A percentile compares a stretch with the other conserved stretches of the same genome.
phyloP scores from a whole-genome alignment of 2,329 filamentous ascomycete species.

The Diplodia intermedia region DNA sequence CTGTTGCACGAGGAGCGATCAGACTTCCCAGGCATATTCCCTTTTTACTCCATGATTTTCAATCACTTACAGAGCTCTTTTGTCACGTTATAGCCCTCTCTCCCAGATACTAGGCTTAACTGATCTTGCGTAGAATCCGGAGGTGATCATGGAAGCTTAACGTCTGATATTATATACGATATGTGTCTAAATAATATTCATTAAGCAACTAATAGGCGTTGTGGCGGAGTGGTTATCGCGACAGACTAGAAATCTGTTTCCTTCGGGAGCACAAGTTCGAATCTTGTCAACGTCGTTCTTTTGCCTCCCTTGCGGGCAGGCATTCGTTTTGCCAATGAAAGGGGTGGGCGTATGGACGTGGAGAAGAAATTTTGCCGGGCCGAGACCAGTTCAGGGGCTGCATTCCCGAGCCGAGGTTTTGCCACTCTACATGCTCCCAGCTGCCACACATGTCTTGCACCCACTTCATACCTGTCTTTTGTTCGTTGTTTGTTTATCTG shows the following conservation, averaged over 20 bases:
- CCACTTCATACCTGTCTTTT: background rate
- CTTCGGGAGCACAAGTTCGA: too few species aligned
- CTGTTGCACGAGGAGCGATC: background rate
- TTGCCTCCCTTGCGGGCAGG: background rate
- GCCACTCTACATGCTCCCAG: background rate
- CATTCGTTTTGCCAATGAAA: conserved; percentile 6
- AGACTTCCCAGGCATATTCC: fast-evolving
- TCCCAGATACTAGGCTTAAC: background rate
- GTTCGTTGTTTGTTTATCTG: background rate
- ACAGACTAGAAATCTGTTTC: conserved; percentile 34
- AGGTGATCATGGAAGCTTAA: background rate
- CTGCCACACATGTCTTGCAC: background rate
- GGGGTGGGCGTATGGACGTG: conserved; percentile 8
- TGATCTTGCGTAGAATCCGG: background rate
- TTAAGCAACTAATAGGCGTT: conserved; percentile 7
- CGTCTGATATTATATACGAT: fast-evolving
- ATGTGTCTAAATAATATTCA: background rate
- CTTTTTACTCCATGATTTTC: too few species aligned
- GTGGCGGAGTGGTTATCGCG: conserved; percentile 33
- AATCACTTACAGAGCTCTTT: background rate
- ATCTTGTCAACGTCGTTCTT: conserved; percentile 23
- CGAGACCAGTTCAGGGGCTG: conserved; percentile 18
- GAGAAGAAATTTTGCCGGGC: conserved; percentile 3
- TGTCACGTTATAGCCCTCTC: background rate
- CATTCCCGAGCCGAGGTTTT: conserved; percentile 7